Percentiles rank a stretch among this genome's conserved stretches.
Conservation (phyloP, 192 early-diverging fungal species). For the Coemansia sp. region DNA sequence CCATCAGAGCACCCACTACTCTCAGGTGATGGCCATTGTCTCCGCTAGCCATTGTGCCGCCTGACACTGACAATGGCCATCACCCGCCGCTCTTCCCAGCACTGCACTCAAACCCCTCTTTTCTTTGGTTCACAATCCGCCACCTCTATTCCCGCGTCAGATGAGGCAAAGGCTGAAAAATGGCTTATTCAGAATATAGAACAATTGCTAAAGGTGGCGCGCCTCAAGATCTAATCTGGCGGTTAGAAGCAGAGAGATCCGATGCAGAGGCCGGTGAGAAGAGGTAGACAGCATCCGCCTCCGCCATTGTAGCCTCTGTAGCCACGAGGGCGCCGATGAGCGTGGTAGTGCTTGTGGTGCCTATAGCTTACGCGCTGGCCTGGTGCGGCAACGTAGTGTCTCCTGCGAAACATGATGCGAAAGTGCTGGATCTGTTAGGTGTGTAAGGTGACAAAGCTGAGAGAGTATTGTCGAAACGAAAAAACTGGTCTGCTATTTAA, state of each 20-base stretch:
- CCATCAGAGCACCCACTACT: background rate
- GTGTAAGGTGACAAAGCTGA: background rate
- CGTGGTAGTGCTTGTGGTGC: conserved; percentile 2
- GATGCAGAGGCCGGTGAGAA: conserved; percentile 4
- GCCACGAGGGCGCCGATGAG: background rate
- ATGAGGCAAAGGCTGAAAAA: background rate
- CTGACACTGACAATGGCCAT: background rate
- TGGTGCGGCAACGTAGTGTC: conserved; percentile 7
- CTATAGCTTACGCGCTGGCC: conserved; percentile 5
- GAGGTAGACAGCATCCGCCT: conserved; percentile 7
- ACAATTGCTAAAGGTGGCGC: background rate
- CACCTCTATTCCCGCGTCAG: background rate
- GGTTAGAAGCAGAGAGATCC: background rate
- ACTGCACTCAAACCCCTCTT: background rate
- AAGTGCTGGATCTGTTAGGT: background rate
- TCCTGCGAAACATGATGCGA: conserved; percentile 13
- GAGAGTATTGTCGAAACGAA: background rate
- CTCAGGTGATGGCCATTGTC: background rate
- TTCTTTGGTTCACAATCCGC: background rate
- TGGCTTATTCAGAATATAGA: background rate
- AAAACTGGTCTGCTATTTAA: background rate
- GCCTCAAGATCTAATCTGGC: background rate
- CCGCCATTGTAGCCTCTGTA: background rate
- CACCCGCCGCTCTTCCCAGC: background rate
- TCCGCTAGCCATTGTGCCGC: background rate